Evolutionary conservation across 495 filamentous ascomycete species (phyloP), one percentile per base, ranked within the genome.

Genomic region (Xylaria palmicola): DNA sequence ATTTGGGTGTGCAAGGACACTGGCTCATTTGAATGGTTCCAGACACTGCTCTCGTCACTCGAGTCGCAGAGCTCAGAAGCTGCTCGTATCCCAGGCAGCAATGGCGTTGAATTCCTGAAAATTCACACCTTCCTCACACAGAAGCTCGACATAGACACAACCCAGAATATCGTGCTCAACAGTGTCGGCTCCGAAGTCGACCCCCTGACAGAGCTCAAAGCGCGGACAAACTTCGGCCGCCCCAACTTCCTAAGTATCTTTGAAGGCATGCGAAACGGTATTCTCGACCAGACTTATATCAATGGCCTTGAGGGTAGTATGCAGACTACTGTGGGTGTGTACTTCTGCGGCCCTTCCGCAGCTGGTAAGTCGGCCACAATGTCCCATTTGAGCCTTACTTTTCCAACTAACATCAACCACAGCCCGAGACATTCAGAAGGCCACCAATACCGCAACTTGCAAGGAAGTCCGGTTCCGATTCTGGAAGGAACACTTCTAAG

Each of bases 1-100:
- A 96, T 98, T 79, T 99, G 94, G 94, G 87, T 98, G 56, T 98
- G 95, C 83, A 95, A 89, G 72, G 93, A 98, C 68, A 98, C 92
- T 2, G 86, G 81, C 37, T 97, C 93, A 0, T 98, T 98, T 72
- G 94, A 98, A 77, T 98, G 94, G 94, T 98, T 98, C 79, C 95
- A 98, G 73, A 88, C 88, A 10, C 88, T 98, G 4, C 85, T 98
- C 10, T 90, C 88, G 5, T 93, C 89, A 0, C 88, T 99, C n/a
- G 94, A 99, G 69, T 79, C 86, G 32, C 94, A 99, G 69, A 89
- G 86, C 36, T 82, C 87, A 50, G 82, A 83, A 47, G 84, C 85
- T 0, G 89, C 90, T 27, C 76, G 75, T 45, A 77, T 81, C 10
- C 82, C 83, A 41, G 88, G 90, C 39, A 82, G 81, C 30, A 76